Evolutionary conservation across 192 early-diverging fungal genomes (phyloP).

Genomic region (Backusella circina): DNA sequence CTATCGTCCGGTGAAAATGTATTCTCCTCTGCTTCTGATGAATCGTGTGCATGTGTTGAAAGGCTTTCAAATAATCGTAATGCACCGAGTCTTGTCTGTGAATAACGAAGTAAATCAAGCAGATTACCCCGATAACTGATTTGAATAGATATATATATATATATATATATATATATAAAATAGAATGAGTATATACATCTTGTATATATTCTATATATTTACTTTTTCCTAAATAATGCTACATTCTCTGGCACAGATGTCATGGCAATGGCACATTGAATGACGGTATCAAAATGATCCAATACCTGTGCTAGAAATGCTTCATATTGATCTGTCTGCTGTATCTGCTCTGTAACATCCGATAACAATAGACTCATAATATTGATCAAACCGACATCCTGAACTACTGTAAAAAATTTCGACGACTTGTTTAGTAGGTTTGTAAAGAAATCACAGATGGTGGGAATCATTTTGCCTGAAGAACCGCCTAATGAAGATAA

Average conservation of each 20-base stretch:
- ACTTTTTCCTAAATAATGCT: constrained; percentile 45
- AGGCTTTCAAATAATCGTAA: constrained; percentile 44
- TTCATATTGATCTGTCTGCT: constrained; percentile 33
- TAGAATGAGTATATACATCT: not conserved
- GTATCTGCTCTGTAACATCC: constrained; percentile 43
- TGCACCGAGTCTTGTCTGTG: constrained; percentile 47
- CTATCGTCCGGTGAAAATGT: not conserved
- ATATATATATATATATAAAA: too few species aligned
- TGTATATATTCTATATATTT: not conserved
- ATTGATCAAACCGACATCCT: constrained; percentile 60
- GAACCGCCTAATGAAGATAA: constrained; percentile 35
- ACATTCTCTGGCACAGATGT: constrained; percentile 40
- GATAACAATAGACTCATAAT: constrained; percentile 49
- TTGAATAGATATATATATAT: too few species aligned
- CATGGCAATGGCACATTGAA: constrained; percentile 43
- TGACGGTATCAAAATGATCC: constrained; percentile 52
- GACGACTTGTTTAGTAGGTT: constrained; percentile 39
- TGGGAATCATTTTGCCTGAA: constrained; percentile 40
- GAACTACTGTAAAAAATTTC: constrained; percentile 49
- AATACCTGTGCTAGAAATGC: constrained; percentile 42
- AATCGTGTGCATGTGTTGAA: constrained; percentile 40
- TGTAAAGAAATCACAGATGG: constrained; percentile 43
- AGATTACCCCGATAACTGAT: constrained; percentile 47
- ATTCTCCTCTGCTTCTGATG: not conserved
- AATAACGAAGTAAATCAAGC: constrained; percentile 48